phyloP scores from a whole-genome alignment of 257 asterid species.

The Linderniella brevidens region DNA sequence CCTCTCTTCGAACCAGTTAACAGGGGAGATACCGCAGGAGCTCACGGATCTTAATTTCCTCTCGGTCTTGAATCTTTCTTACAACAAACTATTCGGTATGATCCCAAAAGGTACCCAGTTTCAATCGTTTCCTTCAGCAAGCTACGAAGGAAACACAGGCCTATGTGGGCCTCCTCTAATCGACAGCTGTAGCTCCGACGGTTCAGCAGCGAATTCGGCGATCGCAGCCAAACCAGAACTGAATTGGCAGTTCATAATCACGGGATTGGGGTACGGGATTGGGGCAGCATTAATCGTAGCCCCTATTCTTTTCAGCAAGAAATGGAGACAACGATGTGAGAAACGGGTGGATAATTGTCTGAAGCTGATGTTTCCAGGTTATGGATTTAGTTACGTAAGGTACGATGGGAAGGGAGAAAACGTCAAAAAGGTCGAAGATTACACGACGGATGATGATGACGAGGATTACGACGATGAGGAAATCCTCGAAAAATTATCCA shows the following conservation, averaged over 20 bases:
- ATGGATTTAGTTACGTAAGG: conserved; percentile 33
- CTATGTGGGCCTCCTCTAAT: conserved; percentile 20
- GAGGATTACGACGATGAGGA: conserved; percentile 10
- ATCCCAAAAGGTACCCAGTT: conserved; percentile 21
- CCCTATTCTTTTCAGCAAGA: neutral
- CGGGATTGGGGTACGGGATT: neutral
- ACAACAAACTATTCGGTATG: conserved; percentile 23
- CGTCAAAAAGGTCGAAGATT: conserved; percentile 18
- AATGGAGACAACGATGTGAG: conserved; percentile 23
- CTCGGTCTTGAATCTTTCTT: conserved; percentile 21
- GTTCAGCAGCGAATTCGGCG: neutral
- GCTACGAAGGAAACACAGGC: conserved; percentile 16
- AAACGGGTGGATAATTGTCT: conserved; percentile 15
- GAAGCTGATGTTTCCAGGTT: conserved; percentile 27
- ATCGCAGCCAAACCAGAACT: neutral
- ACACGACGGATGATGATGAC: conserved; percentile 20
- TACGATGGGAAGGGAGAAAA: conserved; percentile 30
- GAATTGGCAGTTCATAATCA: neutral
- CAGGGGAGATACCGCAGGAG: conserved; percentile 26
- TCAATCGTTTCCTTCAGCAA: conserved; percentile 11
- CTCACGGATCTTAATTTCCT: conserved; percentile 30
- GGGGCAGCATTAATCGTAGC: neutral
- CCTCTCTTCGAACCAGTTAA: conserved; percentile 28
- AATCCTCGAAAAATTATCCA: conserved; percentile 13
- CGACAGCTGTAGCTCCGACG: conserved; percentile 3